These are phyloP conservation scores for Crithidia expoeki DNA, from an alignment of 208 protist genomes.

Conservation along the genomic window DNA sequence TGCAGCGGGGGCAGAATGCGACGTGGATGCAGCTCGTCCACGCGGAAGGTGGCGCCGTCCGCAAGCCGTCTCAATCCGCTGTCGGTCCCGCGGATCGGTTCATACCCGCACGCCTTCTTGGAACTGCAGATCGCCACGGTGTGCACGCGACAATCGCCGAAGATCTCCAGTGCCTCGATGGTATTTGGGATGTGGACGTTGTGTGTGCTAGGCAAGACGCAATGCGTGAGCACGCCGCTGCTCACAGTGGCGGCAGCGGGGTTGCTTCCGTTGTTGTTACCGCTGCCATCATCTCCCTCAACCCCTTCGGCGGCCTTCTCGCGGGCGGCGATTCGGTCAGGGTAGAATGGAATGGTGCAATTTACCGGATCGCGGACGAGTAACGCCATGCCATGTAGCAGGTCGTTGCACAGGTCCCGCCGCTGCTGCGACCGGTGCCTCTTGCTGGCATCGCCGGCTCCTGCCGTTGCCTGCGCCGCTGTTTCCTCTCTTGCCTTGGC, in stretches of 20 bases:
- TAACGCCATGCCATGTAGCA: conserved; percentile 9
- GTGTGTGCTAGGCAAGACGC: background rate
- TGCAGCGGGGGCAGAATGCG: conserved; percentile 15
- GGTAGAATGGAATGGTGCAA: conserved; percentile 18
- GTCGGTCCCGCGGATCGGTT: conserved; percentile 10
- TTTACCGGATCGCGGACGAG: conserved; percentile 21
- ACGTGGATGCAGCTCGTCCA: conserved; percentile 22
- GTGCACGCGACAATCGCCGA: conserved; percentile 35
- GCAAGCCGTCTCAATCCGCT: background rate
- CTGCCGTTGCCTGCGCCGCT: background rate
- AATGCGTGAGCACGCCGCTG: conserved; percentile 6
- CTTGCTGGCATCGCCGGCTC: background rate
- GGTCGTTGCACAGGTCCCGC: background rate
- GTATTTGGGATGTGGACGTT: conserved; percentile 4
- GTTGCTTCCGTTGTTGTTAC: background rate
- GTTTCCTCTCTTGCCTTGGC: conserved; percentile 19
- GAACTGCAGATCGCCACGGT: conserved; percentile 26
- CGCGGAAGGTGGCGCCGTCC: conserved; percentile 11
- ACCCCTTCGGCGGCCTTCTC: conserved; percentile 12
- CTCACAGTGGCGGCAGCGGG: background rate
- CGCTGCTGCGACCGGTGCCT: background rate
- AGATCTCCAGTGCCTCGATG: conserved; percentile 20
- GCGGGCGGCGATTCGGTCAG: conserved; percentile 11
- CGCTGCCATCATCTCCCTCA: background rate
- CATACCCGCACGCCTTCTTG: conserved; percentile 18